Percentiles rank a stretch among this genome's conserved stretches.
Conservation (phyloP, 2,329 filamentous ascomycete species). For the Teratosphaeria gauchensis region DNA sequence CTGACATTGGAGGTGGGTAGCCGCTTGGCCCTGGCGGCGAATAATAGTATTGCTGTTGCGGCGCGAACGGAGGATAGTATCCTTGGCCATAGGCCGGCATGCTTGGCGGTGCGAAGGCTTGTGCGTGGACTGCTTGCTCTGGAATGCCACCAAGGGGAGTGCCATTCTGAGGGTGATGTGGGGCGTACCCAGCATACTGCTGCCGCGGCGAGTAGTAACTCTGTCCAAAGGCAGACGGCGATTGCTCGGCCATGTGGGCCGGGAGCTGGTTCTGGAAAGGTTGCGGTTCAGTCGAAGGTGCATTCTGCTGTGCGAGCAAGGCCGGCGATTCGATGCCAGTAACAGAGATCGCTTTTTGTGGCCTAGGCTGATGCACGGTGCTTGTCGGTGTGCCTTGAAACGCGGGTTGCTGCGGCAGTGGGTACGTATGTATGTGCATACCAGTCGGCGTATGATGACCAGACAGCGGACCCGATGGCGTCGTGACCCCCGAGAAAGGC, state of each 20-base stretch:
- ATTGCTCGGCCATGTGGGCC: slow-evolving; percentile 52
- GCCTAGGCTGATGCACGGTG: slow-evolving; percentile 87
- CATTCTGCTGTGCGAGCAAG: slow-evolving; percentile 42
- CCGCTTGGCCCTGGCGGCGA: slow-evolving; percentile 43
- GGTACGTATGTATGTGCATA: slow-evolving; percentile 44
- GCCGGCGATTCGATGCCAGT: slow-evolving; percentile 83
- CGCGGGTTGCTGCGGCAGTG: slow-evolving; percentile 44
- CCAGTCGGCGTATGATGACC: slow-evolving; percentile 36
- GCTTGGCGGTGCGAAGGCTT: slow-evolving; percentile 64
- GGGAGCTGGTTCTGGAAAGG: slow-evolving; percentile 96
- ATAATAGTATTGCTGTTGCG: slow-evolving; percentile 51
- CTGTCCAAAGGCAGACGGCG: slow-evolving; percentile 34
- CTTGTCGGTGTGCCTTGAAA: slow-evolving; percentile 54
- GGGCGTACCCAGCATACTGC: slow-evolving; percentile 47
- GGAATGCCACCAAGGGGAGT: slow-evolving; percentile 88
- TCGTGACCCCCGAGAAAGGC: slow-evolving; percentile 24
- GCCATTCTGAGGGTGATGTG: slow-evolving; percentile 60
- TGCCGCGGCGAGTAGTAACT: slow-evolving; percentile 44
- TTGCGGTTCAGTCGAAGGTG: slow-evolving; percentile 49
- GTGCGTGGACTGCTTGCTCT: slow-evolving; percentile 82
- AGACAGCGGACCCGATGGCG: slow-evolving; percentile 24
- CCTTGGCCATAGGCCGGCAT: slow-evolving; percentile 45
- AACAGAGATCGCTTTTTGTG: slow-evolving; percentile 88
- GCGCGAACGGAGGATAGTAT: slow-evolving; percentile 44
- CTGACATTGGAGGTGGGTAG: slow-evolving; percentile 18